These are phyloP conservation scores for Hanseniaspora lachancei DNA, from an alignment of 805 yeast genomes.

Conservation along the genomic window DNA sequence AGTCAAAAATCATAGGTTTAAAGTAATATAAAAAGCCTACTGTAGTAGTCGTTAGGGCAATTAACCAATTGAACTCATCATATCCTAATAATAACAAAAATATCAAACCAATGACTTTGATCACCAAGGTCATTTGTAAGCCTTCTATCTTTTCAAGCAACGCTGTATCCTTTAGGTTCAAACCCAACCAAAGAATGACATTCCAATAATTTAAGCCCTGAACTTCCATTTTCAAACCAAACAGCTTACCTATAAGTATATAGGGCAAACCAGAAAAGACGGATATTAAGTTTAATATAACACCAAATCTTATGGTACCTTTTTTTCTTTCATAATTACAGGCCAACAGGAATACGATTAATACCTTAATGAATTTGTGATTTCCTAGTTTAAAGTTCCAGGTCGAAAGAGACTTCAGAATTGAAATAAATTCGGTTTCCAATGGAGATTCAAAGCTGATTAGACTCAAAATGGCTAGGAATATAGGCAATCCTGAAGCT, in stretches of 20 bases:
- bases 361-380: background rate
- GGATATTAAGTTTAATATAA: constrained; percentile 60
- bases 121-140: background rate
- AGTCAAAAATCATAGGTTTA: constrained; percentile 5
- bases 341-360: background rate
- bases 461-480: background rate
- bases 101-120: background rate
- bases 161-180: background rate
- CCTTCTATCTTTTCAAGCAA: background rate
- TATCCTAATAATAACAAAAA: background rate
- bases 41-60: background rate
- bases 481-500: constrained; percentile 11
- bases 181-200: constrained; percentile 5
- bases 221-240: constrained; percentile 6
- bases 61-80: constrained; percentile 8
- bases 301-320: constrained; percentile 79
- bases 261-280: constrained; percentile 54
- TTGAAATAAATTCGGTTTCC: constrained; percentile 7
- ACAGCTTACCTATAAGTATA: constrained; percentile 36
- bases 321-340: constrained; percentile 31
- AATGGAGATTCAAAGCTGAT: constrained; percentile 9
- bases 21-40: constrained; percentile 8
- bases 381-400: constrained; percentile 6
- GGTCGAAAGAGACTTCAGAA: constrained; percentile 7
- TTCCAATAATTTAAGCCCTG: constrained; percentile 11